Percentiles rank a stretch among this genome's conserved stretches.
phyloP scores from a whole-genome alignment of 257 asterid species.

The Gynochthodes officinalis region DNA sequence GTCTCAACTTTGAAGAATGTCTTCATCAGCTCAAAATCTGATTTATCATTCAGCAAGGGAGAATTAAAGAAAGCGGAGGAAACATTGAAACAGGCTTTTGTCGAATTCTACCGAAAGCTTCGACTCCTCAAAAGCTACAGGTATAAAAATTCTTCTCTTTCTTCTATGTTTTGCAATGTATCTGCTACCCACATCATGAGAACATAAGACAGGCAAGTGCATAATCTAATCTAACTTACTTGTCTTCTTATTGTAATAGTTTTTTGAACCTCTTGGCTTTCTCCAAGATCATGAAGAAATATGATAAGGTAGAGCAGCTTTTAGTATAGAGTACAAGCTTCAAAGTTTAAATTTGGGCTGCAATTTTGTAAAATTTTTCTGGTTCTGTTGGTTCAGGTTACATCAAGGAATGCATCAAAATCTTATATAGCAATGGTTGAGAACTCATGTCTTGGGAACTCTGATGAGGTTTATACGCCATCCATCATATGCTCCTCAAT shows the following conservation, averaged over 20 bases:
- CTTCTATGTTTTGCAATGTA: too few species aligned
- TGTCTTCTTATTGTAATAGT: slow-evolving; percentile 34
- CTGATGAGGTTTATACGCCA: slow-evolving; percentile 62
- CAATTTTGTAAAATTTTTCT: background rate
- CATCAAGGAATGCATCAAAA: slow-evolving; percentile 77
- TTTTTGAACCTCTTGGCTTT: slow-evolving; percentile 78
- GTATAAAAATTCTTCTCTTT: slow-evolving; percentile 34
- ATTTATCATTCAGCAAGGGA: slow-evolving; percentile 50
- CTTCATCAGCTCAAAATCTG: slow-evolving; percentile 35
- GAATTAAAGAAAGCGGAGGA: slow-evolving; percentile 70
- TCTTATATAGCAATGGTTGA: slow-evolving; percentile 72
- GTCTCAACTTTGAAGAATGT: slow-evolving; percentile 52
- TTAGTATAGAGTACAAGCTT: background rate
- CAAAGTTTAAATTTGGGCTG: background rate
- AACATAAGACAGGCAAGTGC: background rate
- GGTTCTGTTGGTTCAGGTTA: slow-evolving; percentile 33
- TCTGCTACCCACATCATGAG: too few species aligned
- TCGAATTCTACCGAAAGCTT: slow-evolving; percentile 63
- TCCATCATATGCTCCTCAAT: background rate
- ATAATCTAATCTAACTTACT: background rate
- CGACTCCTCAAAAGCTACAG: slow-evolving; percentile 62
- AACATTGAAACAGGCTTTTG: slow-evolving; percentile 50
- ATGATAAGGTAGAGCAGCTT: slow-evolving; percentile 60
- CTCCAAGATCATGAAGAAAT: slow-evolving; percentile 89
- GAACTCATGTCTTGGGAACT: slow-evolving; percentile 60